These are phyloP conservation scores for Moniliella sp. DNA, from an alignment of 1,284 basidiomycete genomes.

Conservation along the genomic window DNA sequence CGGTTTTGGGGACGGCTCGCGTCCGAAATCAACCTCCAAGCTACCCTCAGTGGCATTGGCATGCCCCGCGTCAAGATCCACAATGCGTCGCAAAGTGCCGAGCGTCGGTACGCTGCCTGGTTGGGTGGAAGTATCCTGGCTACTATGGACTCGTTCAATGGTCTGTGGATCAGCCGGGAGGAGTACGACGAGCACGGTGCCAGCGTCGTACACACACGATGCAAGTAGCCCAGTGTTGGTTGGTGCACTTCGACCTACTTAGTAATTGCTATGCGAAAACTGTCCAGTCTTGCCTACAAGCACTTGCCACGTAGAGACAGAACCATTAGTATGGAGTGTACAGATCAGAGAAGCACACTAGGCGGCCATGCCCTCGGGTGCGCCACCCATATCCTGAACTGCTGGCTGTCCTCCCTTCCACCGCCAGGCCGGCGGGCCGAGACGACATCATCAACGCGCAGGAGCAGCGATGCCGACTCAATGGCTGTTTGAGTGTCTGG, in stretches of 20 bases:
- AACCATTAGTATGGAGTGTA: no score
- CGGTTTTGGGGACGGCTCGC: slow-evolving; percentile 68
- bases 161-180: slow-evolving; percentile 31
- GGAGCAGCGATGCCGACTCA: slow-evolving; percentile 63
- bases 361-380: no score
- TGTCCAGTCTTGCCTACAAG: no score
- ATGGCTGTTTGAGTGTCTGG: slow-evolving; percentile 83
- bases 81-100: slow-evolving; percentile 25
- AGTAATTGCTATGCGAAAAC: no score
- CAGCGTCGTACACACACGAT: slow-evolving; percentile 25
- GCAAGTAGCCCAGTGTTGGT: slow-evolving; percentile 15
- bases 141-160: slow-evolving; percentile 28
- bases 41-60: slow-evolving; percentile 45
- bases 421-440: slow-evolving; percentile 48
- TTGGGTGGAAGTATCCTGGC: slow-evolving; percentile 28
- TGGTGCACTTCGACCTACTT: no score
- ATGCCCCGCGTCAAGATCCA: slow-evolving; percentile 32
- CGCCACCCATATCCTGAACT: no score
- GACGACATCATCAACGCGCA: slow-evolving; percentile 85
- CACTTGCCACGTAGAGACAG: no score
- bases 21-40: slow-evolving; percentile 52
- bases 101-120: slow-evolving; percentile 27
- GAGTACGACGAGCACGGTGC: slow-evolving; percentile 32
- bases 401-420: no score
- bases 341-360: no score